Evolutionary conservation across 768 basidiomycete genomes (phyloP), one percentile per base, ranked within the genome.

Genomic region (Pluteus cervinus): DNA sequence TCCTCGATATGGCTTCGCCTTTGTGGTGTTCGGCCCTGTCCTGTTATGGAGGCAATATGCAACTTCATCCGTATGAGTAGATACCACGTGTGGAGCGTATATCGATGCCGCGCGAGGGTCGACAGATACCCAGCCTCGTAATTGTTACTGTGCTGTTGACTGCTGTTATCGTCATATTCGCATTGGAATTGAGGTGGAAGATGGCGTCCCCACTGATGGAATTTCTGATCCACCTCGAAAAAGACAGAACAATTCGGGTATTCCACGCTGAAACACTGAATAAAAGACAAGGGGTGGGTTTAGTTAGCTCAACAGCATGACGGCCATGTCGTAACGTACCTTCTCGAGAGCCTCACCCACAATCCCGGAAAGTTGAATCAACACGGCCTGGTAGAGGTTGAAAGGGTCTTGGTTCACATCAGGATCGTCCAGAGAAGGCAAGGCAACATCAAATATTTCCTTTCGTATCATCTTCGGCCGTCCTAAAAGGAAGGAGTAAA

Each of bases 41-140:
- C 61, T 44, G 61, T 68, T 16, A 65, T 56, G 28, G 63, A 65
- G 6, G 66, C 58, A 14, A 71, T 54, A 46, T 68, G 65, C 3
- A 76, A 50, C 41, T 70, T 73, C 41, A 69, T 56, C 24, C 69
- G 62, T 7, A 54, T 62, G 17, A 64, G 57, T 18, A 71, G 55
- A 46, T 69, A 73, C 68, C 70, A 73, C 9, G 63, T 68, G 16
- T 64, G 60, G 18, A 74, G 58, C 11, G 58, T 61, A 46, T 68
- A 64, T 22, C 68, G 52, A 42, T 73, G 70, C 24, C 60, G 66
- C 9, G 60, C 46, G n/a, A 63, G n/a, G n/a, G n/a, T 46, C 9
- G 54, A 52, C 32, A 51, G 42, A 14, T 56, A 47, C 24, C 69
- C 66, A 11, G 51, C 40, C 4, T n/a, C n/a, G n/a, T n/a, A n/a